phyloP scores from a whole-genome alignment of 768 basidiomycete genomes.

The Russula foetens region DNA sequence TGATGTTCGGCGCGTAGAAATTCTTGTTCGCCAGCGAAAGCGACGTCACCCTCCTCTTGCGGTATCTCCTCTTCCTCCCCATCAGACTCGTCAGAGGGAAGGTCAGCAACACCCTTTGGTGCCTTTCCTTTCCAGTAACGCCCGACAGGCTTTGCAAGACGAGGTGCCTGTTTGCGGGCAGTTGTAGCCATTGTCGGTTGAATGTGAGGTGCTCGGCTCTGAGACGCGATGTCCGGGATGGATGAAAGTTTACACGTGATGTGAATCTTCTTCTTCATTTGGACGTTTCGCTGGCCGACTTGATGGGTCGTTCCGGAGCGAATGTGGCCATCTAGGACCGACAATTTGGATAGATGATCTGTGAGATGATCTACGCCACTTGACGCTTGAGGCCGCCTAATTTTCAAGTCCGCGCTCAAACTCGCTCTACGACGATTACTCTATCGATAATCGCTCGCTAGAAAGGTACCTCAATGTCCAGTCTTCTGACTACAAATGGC shows the following conservation, averaged over 20 bases:
- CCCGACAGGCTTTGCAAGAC: conserved; percentile 70
- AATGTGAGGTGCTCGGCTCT: neutral
- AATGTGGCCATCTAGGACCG: neutral
- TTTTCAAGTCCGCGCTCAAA: neutral
- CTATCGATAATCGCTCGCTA: neutral
- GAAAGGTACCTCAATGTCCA: neutral
- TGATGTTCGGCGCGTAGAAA: conserved; percentile 38
- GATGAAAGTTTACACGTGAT: conserved; percentile 1
- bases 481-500: conserved; percentile 6
- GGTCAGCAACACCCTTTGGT: conserved; percentile 60
- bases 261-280: neutral
- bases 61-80: conserved; percentile 28
- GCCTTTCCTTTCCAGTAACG: conserved; percentile 91
- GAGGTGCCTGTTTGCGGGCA: conserved; percentile 59
- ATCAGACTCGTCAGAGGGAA: conserved; percentile 50
- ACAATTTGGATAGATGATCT: neutral
- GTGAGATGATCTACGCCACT: neutral
- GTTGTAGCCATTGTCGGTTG: conserved; percentile 17
- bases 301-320: neutral
- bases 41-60: conserved; percentile 45
- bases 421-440: neutral
- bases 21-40: conserved; percentile 51
- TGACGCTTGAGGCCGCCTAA: too few relatives aligned
- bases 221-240: neutral
- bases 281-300: neutral